Conservation (phyloP, 129 eudicot genomes). For the Daucus carota region DNA sequence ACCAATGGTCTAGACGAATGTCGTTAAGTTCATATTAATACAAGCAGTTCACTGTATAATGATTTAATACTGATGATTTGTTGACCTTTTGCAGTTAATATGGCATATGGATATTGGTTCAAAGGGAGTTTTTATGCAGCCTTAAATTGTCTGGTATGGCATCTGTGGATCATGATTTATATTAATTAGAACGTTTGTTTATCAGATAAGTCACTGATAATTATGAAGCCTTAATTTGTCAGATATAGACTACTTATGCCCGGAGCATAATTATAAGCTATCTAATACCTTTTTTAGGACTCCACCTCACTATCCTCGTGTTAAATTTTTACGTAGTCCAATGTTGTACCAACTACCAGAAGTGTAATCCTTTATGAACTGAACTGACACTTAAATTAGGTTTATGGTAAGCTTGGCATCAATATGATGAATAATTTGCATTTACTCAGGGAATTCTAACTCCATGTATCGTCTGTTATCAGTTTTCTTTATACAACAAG, state of each 20-base stretch:
- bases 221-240: neutral
- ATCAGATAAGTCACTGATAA: neutral
- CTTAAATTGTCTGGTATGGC: constrained; percentile 69
- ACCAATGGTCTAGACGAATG: neutral
- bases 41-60: neutral
- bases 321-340: neutral
- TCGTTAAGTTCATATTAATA: neutral
- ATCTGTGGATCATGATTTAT: neutral
- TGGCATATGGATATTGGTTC: constrained; percentile 89
- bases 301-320: neutral
- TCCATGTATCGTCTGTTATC: no score
- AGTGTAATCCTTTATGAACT: neutral
- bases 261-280: neutral
- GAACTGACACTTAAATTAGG: neutral
- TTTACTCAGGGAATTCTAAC: neutral
- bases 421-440: neutral
- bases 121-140: constrained; percentile 66
- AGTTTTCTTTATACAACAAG: neutral
- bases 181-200: neutral
- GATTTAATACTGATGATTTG: constrained; percentile 1
- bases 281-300: neutral
- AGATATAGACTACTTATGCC: neutral
- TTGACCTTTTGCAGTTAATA: constrained; percentile 51
- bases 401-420: neutral
- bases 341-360: neutral